Percentiles rank a stretch among this genome's conserved stretches.
These are phyloP conservation scores for Alternaria triticimaculans DNA, from an alignment of 2,329 filamentous ascomycete genomes.

Conservation along the genomic window DNA sequence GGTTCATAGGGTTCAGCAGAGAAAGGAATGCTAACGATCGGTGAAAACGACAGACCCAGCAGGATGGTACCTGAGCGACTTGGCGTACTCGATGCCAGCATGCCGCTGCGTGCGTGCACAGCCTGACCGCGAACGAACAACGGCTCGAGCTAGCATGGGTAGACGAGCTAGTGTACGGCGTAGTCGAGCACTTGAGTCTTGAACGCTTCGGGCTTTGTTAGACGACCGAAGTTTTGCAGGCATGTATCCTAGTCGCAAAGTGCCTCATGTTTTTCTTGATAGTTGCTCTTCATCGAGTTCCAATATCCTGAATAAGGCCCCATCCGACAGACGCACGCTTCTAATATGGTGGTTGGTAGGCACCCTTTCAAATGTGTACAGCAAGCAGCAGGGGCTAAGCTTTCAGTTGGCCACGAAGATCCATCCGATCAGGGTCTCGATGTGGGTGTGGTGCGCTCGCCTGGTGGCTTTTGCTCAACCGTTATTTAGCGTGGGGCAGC, in stretches of 20 bases:
- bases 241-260: neutral
- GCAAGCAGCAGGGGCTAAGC: neutral
- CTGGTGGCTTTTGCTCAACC: neutral
- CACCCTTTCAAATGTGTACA: neutral
- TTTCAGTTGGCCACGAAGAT: neutral
- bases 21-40: constrained; percentile 20
- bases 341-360: neutral
- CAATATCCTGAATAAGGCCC: neutral
- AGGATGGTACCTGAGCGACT: constrained; percentile 24
- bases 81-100: constrained; percentile 13
- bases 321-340: neutral
- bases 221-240: neutral
- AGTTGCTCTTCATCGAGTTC: neutral
- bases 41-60: constrained; percentile 18
- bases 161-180: constrained; percentile 17
- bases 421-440: constrained; percentile 3
- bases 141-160: constrained; percentile 24
- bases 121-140: constrained; percentile 22
- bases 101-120: constrained; percentile 16
- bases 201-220: constrained; percentile 19
- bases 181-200: constrained; percentile 9
- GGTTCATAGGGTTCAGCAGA: neutral
- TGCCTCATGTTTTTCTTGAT: neutral
- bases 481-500: constrained; percentile 1
- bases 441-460: neutral